Evolutionary conservation across 306 rosid genomes (phyloP).

Genomic region (Heteromeles arbutifolia): DNA sequence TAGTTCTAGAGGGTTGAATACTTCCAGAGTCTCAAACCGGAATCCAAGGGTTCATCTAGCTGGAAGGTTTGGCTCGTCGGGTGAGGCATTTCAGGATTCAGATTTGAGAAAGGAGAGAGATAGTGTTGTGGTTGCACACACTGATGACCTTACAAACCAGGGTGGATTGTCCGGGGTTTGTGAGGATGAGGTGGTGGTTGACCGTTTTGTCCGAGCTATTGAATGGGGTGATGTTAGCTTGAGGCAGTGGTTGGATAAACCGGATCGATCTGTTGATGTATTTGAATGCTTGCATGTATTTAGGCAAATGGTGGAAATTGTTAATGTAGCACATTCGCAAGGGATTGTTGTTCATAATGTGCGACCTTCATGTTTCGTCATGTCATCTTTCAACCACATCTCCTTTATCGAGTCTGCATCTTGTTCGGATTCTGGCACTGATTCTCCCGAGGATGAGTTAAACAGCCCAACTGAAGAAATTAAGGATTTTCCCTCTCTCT

Average conservation of each 20-base stretch:
- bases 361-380: slow-evolving; percentile 91
- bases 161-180: slow-evolving; percentile 62
- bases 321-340: slow-evolving; percentile 67
- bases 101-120: slow-evolving; percentile 41
- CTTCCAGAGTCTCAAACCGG: slow-evolving; percentile 53
- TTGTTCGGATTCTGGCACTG: slow-evolving; percentile 88
- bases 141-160: slow-evolving; percentile 29
- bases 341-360: slow-evolving; percentile 94
- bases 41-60: slow-evolving; percentile 37
- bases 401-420: slow-evolving; percentile 94
- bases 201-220: slow-evolving; percentile 41
- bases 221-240: slow-evolving; percentile 84
- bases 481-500: slow-evolving; percentile 36
- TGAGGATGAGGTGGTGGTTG: slow-evolving; percentile 47
- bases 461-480: slow-evolving; percentile 41
- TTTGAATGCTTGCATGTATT: slow-evolving; percentile 81
- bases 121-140: slow-evolving; percentile 38
- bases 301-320: slow-evolving; percentile 81
- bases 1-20: slow-evolving; percentile 54
- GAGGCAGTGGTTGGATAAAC: slow-evolving; percentile 94
- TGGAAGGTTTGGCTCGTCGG: slow-evolving; percentile 33
- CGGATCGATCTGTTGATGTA: slow-evolving; percentile 58
- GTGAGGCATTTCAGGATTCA: slow-evolving; percentile 43
- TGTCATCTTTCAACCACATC: slow-evolving; percentile 88
- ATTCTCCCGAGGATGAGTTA: slow-evolving; percentile 58